Conservation (phyloP, 345 rosid species). For the Camelina neglecta region DNA sequence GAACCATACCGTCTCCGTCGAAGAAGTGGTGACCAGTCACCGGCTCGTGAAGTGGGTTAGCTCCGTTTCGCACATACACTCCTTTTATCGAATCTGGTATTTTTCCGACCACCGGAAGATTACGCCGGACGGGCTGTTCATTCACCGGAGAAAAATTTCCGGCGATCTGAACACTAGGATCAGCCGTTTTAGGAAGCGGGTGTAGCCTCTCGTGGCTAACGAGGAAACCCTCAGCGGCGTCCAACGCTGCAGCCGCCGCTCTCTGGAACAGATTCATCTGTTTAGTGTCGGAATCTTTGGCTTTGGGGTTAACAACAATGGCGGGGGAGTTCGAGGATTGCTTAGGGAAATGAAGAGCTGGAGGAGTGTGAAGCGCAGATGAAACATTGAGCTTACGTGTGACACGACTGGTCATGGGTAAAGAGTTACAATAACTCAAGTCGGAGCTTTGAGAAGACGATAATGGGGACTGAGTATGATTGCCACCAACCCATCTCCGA, state of each 20-base stretch:
- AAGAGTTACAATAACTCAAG: constrained; percentile 28
- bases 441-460: constrained; percentile 41
- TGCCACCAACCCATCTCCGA: constrained; percentile 37
- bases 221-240: constrained; percentile 61
- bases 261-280: constrained; percentile 66
- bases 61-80: constrained; percentile 80
- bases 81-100: constrained; percentile 75
- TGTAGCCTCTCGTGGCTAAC: constrained; percentile 59
- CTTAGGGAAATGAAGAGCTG: constrained; percentile 61
- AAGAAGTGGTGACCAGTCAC: constrained; percentile 89
- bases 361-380: constrained; percentile 61
- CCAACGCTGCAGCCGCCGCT: constrained; percentile 61
- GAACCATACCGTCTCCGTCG: constrained; percentile 94
- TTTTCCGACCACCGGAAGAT: constrained; percentile 64
- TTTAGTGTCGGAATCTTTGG: constrained; percentile 32
- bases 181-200: constrained; percentile 79
- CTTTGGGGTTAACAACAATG: constrained; percentile 36
- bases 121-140: constrained; percentile 58
- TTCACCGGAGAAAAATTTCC: constrained; percentile 87
- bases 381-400: constrained; percentile 43
- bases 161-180: constrained; percentile 71
- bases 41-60: constrained; percentile 85
- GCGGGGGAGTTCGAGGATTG: constrained; percentile 44
- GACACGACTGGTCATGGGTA: constrained; percentile 40
- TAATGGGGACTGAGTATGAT: constrained; percentile 40